phyloP scores from a whole-genome alignment of 257 asterid genomes.

The Solanum bukasovii region DNA sequence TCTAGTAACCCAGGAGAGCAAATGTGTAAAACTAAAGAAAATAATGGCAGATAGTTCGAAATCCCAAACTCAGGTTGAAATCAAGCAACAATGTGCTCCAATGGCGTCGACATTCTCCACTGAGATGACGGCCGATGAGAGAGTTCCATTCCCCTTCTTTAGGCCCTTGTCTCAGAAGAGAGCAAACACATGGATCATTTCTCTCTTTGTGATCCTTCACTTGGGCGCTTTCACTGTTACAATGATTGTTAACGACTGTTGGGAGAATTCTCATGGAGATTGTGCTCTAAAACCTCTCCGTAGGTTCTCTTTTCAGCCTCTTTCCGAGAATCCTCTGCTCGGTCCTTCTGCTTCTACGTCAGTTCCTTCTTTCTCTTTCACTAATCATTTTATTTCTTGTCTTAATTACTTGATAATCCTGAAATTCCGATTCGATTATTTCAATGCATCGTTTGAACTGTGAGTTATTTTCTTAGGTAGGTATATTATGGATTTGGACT shows the following conservation, averaged over 20 bases:
- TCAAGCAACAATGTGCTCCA: conserved; percentile 9
- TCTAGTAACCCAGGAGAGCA: background rate
- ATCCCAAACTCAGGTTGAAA: conserved; percentile 26
- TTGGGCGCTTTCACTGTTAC: conserved; percentile 50
- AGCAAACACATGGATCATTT: conserved; percentile 68
- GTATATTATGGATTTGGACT: background rate
- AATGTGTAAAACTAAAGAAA: background rate
- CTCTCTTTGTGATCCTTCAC: conserved; percentile 63
- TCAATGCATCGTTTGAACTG: background rate
- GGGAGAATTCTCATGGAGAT: conserved; percentile 53
- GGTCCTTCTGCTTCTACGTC: conserved; percentile 95
- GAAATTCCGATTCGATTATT: background rate
- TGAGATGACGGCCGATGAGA: conserved; percentile 41
- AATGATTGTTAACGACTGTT: conserved; percentile 65
- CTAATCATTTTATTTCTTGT: background rate
- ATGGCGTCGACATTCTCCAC: conserved; percentile 19
- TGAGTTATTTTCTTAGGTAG: background rate
- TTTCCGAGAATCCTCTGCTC: conserved; percentile 67
- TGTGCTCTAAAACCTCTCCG: conserved; percentile 54
- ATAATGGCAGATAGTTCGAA: conserved; percentile 10
- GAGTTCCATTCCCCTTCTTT: conserved; percentile 58
- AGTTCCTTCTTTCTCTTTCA: conserved; percentile 7
- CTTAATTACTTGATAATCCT: background rate
- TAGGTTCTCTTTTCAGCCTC: conserved; percentile 74
- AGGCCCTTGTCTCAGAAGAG: conserved; percentile 50